These are phyloP conservation scores for Termitomyces sp. DNA, from an alignment of 768 basidiomycete species.

Conservation along the genomic window DNA sequence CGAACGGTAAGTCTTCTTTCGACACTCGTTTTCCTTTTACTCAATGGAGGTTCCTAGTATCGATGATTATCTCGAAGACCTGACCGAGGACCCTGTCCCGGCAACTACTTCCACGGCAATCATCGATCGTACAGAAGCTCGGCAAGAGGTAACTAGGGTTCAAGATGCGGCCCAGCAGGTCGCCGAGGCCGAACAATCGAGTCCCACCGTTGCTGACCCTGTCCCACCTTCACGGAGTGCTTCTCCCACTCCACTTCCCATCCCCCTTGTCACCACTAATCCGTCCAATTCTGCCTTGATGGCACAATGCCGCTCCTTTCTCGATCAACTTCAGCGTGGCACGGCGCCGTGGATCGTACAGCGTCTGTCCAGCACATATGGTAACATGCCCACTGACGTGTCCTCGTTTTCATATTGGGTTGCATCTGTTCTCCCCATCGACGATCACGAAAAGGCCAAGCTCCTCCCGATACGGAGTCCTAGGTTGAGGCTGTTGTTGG, in stretches of 20 bases:
- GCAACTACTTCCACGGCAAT: slow-evolving; percentile 6
- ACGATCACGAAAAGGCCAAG: slow-evolving; percentile 85
- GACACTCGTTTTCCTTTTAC: background rate
- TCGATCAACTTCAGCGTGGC: slow-evolving; percentile 48
- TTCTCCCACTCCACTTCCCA: slow-evolving; percentile 9
- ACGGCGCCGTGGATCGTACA: slow-evolving; percentile 94
- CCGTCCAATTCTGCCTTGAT: slow-evolving; percentile 50
- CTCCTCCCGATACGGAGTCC: slow-evolving; percentile 78
- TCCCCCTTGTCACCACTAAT: slow-evolving; percentile 16
- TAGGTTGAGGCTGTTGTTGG: slow-evolving; percentile 72
- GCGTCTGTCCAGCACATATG: slow-evolving; percentile 74
- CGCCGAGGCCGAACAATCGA: background rate
- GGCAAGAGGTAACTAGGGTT: background rate
- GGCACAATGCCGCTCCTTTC: slow-evolving; percentile 36
- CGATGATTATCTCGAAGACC: slow-evolving; percentile 27
- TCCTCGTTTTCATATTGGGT: slow-evolving; percentile 85
- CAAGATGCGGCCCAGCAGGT: background rate
- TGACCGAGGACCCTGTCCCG: slow-evolving; percentile 15
- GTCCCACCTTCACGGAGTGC: slow-evolving; percentile 1
- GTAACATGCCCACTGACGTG: slow-evolving; percentile 69
- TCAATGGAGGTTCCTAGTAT: slow-evolving; percentile 13
- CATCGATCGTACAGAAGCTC: slow-evolving; percentile 4
- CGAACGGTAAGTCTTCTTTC: slow-evolving; percentile 39
- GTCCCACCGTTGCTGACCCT: slow-evolving; percentile 1
- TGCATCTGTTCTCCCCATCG: slow-evolving; percentile 84